These are phyloP conservation scores for Solanum pinnatisectum DNA, from an alignment of 257 asterid genomes.

Conservation along the genomic window DNA sequence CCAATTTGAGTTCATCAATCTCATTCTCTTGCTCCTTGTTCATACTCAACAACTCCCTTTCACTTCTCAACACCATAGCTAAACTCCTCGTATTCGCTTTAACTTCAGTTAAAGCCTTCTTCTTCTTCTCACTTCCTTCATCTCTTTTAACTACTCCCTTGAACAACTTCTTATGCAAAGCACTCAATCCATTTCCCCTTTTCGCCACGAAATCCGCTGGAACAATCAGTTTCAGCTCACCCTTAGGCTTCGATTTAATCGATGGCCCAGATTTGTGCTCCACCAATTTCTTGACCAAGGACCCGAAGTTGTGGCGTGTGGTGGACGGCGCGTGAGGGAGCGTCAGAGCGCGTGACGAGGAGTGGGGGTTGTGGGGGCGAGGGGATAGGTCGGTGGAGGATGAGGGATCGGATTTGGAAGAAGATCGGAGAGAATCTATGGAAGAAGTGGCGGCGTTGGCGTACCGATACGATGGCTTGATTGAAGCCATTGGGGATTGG, in stretches of 20 bases:
- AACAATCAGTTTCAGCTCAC: slow-evolving; percentile 13
- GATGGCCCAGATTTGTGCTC: slow-evolving; percentile 29
- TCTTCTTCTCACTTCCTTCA: slow-evolving; percentile 46
- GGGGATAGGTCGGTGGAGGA: slow-evolving; percentile 41
- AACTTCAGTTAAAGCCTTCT: slow-evolving; percentile 76
- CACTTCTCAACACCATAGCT: slow-evolving; percentile 91
- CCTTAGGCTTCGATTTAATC: slow-evolving; percentile 18
- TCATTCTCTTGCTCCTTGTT: slow-evolving; percentile 57
- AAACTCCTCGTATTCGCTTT: slow-evolving; percentile 74
- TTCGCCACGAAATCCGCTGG: slow-evolving; percentile 48
- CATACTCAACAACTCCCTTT: slow-evolving; percentile 71
- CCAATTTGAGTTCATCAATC: slow-evolving; percentile 51
- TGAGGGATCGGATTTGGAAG: slow-evolving; percentile 64
- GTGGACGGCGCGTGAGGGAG: slow-evolving; percentile 18
- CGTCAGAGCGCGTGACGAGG: slow-evolving; percentile 34
- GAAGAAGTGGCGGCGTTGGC: slow-evolving; percentile 17
- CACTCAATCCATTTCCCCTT: slow-evolving; percentile 39
- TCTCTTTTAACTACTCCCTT: slow-evolving; percentile 49
- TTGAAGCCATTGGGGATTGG: slow-evolving; percentile 47
- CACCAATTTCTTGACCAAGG: slow-evolving; percentile 65
- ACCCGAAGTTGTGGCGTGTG: slow-evolving; percentile 23
- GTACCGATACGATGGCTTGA: slow-evolving; percentile 69
- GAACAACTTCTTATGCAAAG: slow-evolving; percentile 76
- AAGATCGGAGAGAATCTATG: slow-evolving; percentile 22
- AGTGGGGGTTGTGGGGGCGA: no score